Conservation (phyloP, 2,329 filamentous ascomycete genomes). For the Epichloe gansuensis region DNA sequence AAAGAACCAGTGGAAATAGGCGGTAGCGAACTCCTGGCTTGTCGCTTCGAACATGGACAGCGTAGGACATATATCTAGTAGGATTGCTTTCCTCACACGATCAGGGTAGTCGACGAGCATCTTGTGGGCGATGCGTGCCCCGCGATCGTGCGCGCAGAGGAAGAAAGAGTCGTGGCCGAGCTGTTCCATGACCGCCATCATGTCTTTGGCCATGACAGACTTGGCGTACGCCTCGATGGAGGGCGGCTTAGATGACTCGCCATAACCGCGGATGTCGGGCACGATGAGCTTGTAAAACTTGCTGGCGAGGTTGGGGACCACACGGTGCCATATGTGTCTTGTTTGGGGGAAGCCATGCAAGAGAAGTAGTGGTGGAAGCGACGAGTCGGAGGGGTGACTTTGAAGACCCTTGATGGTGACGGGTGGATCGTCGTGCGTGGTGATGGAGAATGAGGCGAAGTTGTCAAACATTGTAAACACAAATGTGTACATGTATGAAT, state of each 20-base stretch:
- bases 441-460: conserved; percentile 26
- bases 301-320: conserved; percentile 25
- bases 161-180: conserved; percentile 29
- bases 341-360: conserved; percentile 42
- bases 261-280: conserved; percentile 39
- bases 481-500: too few relatives aligned
- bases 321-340: conserved; percentile 37
- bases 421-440: conserved; percentile 20
- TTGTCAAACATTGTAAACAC: conserved; percentile 22
- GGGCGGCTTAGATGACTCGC: conserved; percentile 32
- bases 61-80: conserved; percentile 43
- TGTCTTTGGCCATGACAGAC: conserved; percentile 35
- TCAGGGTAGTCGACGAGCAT: conserved; percentile 33
- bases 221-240: conserved; percentile 29
- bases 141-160: conserved; percentile 44
- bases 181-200: conserved; percentile 29
- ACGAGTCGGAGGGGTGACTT: conserved; percentile 9
- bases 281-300: conserved; percentile 28
- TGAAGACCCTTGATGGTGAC: conserved; percentile 32
- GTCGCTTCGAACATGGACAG: conserved; percentile 37
- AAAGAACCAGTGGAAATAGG: conserved; percentile 48
- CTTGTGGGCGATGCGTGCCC: conserved; percentile 41
- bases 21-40: conserved; percentile 28
- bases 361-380: conserved; percentile 31
- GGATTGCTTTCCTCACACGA: conserved; percentile 27